phyloP scores from a whole-genome alignment of 2,329 filamentous ascomycete genomes.

The Epichloe uncinata region DNA sequence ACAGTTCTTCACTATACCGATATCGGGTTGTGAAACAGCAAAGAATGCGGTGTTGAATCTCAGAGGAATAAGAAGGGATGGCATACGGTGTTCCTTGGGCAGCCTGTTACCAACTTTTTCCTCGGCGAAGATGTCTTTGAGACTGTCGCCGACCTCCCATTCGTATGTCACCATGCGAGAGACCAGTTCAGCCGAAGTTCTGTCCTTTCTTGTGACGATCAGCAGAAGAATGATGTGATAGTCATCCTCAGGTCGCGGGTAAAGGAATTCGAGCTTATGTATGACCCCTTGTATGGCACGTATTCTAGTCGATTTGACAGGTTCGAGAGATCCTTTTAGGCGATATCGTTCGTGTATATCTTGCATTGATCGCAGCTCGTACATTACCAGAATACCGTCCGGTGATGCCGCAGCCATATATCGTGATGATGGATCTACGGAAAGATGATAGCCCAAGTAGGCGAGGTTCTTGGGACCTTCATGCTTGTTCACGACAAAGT shows the following conservation, averaged over 20 bases:
- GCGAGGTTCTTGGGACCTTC: conserved; percentile 44
- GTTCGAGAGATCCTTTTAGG: conserved; percentile 33
- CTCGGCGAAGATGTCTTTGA: conserved; percentile 30
- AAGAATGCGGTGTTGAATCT: conserved; percentile 59
- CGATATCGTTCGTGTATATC: conserved; percentile 37
- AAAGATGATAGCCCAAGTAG: conserved; percentile 52
- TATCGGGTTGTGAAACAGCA: conserved; percentile 46
- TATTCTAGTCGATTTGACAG: conserved; percentile 37
- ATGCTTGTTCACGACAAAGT: conserved; percentile 48
- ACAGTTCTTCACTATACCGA: conserved; percentile 43
- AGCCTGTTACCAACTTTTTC: conserved; percentile 38
- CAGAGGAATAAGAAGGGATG: conserved; percentile 58
- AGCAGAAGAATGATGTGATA: conserved; percentile 67
- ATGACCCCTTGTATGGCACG: conserved; percentile 56
- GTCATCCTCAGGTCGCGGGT: conserved; percentile 52
- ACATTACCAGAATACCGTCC: conserved; percentile 58
- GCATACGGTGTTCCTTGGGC: conserved; percentile 41
- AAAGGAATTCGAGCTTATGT: conserved; percentile 75
- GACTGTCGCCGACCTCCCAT: conserved; percentile 40
- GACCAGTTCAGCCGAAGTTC: conserved; percentile 11
- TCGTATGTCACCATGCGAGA: conserved; percentile 45
- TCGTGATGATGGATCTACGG: conserved; percentile 63
- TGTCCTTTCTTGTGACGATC: conserved; percentile 34
- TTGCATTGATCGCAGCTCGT: conserved; percentile 48
- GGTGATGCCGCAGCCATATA: conserved; percentile 57